phyloP scores from a whole-genome alignment of 495 filamentous ascomycete genomes.

The Penicillium alfredii region DNA sequence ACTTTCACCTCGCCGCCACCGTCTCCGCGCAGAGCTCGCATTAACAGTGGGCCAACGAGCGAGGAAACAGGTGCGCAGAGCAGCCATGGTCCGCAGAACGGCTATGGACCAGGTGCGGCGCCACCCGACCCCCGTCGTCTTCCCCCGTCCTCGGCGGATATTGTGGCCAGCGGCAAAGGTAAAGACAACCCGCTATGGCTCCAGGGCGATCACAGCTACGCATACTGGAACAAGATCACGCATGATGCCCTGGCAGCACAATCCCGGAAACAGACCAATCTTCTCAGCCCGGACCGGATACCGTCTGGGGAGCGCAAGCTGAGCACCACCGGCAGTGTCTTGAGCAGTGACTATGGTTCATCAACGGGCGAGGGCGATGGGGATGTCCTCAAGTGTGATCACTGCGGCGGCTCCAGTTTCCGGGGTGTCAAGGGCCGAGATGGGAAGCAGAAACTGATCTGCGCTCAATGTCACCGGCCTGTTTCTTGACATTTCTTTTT shows the following conservation, averaged over 20 bases:
- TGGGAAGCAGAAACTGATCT: conserved; percentile 48
- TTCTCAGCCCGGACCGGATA: conserved; percentile 24
- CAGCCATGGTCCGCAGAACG: background rate
- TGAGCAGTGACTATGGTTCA: conserved; percentile 44
- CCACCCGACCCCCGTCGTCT: conserved; percentile 2
- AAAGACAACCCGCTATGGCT: conserved; percentile 46
- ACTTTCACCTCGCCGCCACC: conserved; percentile 32
- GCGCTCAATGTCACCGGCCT: conserved; percentile 42
- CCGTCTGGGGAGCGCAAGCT: conserved; percentile 24
- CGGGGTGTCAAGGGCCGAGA: conserved; percentile 41
- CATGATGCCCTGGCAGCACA: conserved; percentile 39
- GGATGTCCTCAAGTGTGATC: conserved; percentile 43
- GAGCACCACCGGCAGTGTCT: conserved; percentile 29
- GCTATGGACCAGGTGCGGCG: background rate
- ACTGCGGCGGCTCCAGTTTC: conserved; percentile 48
- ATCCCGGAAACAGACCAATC: conserved; percentile 20
- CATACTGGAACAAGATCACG: conserved; percentile 47
- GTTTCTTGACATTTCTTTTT: conserved; percentile 10
- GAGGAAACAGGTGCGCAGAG: conserved; percentile 5
- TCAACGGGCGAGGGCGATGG: conserved; percentile 34
- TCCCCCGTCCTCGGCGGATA: conserved; percentile 13
- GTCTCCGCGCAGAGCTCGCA: conserved; percentile 28
- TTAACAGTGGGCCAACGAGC: conserved; percentile 22
- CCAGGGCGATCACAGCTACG: conserved; percentile 47
- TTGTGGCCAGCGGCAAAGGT: conserved; percentile 15